A percentile compares a stretch with the other conserved stretches of the same genome.
phyloP scores from a whole-genome alignment of 2,329 filamentous ascomycete species.

The Hypoxylon sp. region DNA sequence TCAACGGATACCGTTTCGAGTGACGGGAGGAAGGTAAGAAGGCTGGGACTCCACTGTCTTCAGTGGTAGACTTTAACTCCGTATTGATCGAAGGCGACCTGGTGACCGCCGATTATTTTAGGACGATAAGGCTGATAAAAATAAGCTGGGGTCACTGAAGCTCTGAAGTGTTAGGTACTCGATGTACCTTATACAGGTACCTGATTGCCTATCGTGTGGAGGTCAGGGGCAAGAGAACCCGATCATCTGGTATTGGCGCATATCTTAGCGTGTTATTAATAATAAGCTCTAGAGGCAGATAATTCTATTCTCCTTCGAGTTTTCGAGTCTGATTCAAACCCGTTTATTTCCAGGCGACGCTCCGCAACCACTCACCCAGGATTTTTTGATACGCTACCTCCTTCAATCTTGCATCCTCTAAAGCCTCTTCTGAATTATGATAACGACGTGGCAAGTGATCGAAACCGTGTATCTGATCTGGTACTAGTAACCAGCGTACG shows the following conservation, averaged over 20 bases:
- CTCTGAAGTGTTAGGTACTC: no score
- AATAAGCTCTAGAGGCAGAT: slow-evolving; percentile 5
- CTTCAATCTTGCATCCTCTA: slow-evolving; percentile 53
- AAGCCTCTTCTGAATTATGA: slow-evolving; percentile 51
- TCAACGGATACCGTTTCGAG: slow-evolving; percentile 14
- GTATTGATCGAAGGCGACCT: slow-evolving; percentile 14
- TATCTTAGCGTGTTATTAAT: slow-evolving; percentile 2
- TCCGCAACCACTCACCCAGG: slow-evolving; percentile 53
- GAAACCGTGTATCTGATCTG: slow-evolving; percentile 60
- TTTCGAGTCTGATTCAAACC: slow-evolving; percentile 5
- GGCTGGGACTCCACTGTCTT: slow-evolving; percentile 27
- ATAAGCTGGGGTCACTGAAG: no score
- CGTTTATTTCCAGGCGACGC: slow-evolving; percentile 51
- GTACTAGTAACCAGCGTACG: slow-evolving; percentile 60
- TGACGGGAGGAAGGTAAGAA: slow-evolving; percentile 11
- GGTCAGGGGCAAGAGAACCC: background rate
- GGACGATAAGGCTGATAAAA: no score
- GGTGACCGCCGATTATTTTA: no score
- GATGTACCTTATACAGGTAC: no score
- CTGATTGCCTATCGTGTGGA: background rate
- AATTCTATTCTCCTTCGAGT: background rate
- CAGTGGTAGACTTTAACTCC: slow-evolving; percentile 19
- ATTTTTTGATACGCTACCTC: slow-evolving; percentile 51
- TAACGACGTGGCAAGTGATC: slow-evolving; percentile 53
- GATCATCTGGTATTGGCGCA: background rate